These are phyloP conservation scores for Aureobasidium sp. DNA, from an alignment of 2,329 filamentous ascomycete species.

Conservation along the genomic window DNA sequence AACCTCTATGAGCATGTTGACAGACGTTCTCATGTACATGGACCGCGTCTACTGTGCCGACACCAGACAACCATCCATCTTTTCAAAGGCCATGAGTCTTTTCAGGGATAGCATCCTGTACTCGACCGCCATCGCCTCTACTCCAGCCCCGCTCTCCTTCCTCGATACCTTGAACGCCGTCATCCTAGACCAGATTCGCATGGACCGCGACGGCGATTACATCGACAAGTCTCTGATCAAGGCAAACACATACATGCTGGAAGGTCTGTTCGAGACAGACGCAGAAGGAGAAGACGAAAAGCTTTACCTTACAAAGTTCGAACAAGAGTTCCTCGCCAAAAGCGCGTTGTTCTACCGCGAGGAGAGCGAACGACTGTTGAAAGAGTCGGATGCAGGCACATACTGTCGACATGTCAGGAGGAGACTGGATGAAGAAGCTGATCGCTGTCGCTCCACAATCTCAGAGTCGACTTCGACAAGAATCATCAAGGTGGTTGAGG, in stretches of 20 bases:
- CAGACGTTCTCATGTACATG: constrained; percentile 94
- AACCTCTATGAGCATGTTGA: constrained; percentile 88
- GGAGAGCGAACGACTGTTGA: constrained; percentile 67
- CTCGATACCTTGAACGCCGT: constrained; percentile 71
- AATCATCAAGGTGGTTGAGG: constrained; percentile 68
- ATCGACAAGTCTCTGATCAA: constrained; percentile 78
- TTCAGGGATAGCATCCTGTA: constrained; percentile 81
- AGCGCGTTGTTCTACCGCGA: constrained; percentile 65
- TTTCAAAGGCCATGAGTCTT: constrained; percentile 72
- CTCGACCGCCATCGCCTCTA: constrained; percentile 38
- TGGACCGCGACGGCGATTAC: constrained; percentile 83
- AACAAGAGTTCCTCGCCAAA: constrained; percentile 63
- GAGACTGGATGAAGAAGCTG: constrained; percentile 70
- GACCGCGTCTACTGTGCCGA: constrained; percentile 77
- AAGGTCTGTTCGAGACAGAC: constrained; percentile 74
- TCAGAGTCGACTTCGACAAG: constrained; percentile 63
- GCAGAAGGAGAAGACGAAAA: constrained; percentile 69
- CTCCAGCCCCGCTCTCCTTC: constrained; percentile 44
- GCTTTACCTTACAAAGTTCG: constrained; percentile 76
- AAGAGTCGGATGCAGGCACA: constrained; percentile 67
- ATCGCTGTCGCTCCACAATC: constrained; percentile 75
- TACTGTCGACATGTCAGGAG: constrained; percentile 72
- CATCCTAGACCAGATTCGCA: constrained; percentile 80
- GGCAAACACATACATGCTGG: constrained; percentile 81
- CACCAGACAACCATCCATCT: constrained; percentile 66